These are phyloP conservation scores for Yarrowia sp. DNA, from an alignment of 805 yeast species.

Conservation along the genomic window DNA sequence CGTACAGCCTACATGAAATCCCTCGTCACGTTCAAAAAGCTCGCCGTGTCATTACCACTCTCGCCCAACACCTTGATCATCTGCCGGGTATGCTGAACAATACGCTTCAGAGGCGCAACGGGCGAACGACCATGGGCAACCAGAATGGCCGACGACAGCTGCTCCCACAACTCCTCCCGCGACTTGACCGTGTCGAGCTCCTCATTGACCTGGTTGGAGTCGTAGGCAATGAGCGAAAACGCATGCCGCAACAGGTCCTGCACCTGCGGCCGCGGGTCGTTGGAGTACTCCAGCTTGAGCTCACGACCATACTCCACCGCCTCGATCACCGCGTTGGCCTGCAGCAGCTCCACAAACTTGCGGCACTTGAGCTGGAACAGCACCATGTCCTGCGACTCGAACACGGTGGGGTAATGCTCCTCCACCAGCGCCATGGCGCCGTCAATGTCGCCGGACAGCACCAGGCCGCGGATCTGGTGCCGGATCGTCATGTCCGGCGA, in stretches of 20 bases:
- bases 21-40: constrained; percentile 45
- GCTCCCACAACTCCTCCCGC: constrained; percentile 41
- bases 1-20: constrained; percentile 43
- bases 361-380: constrained; percentile 45
- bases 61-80: constrained; percentile 40
- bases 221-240: constrained; percentile 51
- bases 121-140: constrained; percentile 45
- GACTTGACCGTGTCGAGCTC: constrained; percentile 2
- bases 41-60: constrained; percentile 37
- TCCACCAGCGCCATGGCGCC: constrained; percentile 43
- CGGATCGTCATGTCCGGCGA: constrained; percentile 43
- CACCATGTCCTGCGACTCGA: constrained; percentile 38
- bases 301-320: constrained; percentile 44
- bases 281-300: constrained; percentile 38
- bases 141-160: constrained; percentile 44
- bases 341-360: constrained; percentile 44
- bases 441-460: constrained; percentile 47
- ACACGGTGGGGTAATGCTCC: constrained; percentile 42
- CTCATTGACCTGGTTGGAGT: constrained; percentile 37
- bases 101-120: constrained; percentile 44
- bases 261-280: constrained; percentile 36
- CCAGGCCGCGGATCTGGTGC: constrained; percentile 45
- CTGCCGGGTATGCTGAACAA: constrained; percentile 43
- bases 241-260: constrained; percentile 45
- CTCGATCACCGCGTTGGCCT: constrained; percentile 33